A percentile compares a stretch with the other conserved stretches of the same genome.
These are phyloP conservation scores for Aspergillus neotritici DNA, from an alignment of 2,329 filamentous ascomycete species.

Conservation along the genomic window DNA sequence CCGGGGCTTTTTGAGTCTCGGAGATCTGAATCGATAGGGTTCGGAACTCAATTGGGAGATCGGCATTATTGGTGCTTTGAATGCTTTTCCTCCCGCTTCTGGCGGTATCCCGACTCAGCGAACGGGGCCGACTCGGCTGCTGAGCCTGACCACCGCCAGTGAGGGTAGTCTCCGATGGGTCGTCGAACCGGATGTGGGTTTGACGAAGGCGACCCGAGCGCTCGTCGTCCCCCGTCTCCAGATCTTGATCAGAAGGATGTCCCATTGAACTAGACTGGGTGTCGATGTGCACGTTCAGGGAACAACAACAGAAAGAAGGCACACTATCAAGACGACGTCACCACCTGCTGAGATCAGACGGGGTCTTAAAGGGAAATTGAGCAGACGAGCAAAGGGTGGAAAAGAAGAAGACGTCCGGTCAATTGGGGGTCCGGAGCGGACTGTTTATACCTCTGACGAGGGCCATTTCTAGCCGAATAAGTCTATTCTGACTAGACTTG, in stretches of 20 bases:
- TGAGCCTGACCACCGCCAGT: constrained; percentile 14
- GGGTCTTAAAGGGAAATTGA: no score
- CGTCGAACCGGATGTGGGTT: constrained; percentile 18
- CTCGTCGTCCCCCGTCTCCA: background rate
- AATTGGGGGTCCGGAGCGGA: no score
- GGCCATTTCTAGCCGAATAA: no score
- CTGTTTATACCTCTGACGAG: no score
- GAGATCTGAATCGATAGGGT: constrained; percentile 37
- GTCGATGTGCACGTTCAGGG: no score
- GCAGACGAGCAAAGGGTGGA: no score
- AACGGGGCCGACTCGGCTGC: constrained; percentile 13
- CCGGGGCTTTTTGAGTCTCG: constrained; percentile 31
- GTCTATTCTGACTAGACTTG: no score
- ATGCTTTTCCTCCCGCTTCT: constrained; percentile 13
- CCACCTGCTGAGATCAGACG: no score
- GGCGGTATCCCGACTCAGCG: constrained; percentile 18
- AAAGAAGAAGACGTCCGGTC: no score
- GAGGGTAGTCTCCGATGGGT: constrained; percentile 6
- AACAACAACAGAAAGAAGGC: no score
- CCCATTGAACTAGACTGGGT: background rate
- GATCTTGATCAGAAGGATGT: background rate
- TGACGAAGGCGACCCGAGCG: constrained; percentile 10
- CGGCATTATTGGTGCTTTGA: constrained; percentile 15
- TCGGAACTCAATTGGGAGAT: constrained; percentile 34
- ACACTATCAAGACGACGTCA: no score